Evolutionary conservation across 768 basidiomycete species (phyloP).

Genomic region (Lactifluus hygrophoroides): DNA sequence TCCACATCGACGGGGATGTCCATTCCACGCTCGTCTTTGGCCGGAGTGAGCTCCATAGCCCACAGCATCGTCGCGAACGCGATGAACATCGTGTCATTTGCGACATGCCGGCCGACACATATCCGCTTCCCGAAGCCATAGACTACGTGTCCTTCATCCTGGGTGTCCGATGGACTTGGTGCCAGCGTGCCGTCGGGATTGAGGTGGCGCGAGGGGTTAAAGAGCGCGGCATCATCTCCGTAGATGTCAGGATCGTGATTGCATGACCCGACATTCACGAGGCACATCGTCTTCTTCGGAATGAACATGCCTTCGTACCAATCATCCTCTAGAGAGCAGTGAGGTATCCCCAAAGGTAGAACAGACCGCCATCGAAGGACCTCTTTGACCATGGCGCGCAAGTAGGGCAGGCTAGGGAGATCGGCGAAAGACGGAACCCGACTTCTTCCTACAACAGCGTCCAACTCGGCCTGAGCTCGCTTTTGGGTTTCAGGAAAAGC

Average conservation of each 20-base stretch:
- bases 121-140: conserved; percentile 29
- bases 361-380: conserved; percentile 19
- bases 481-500: conserved; percentile 19
- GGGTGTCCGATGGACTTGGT: conserved; percentile 22
- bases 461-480: conserved; percentile 22
- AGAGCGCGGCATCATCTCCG: conserved; percentile 22
- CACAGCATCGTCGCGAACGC: conserved; percentile 27
- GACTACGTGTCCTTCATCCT: conserved; percentile 26
- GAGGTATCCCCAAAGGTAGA: conserved; percentile 18
- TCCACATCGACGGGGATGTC: conserved; percentile 14
- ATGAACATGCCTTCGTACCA: conserved; percentile 27
- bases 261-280: conserved; percentile 26
- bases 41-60: conserved; percentile 21
- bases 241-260: conserved; percentile 25
- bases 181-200: conserved; percentile 22
- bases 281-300: conserved; percentile 30
- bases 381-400: conserved; percentile 22
- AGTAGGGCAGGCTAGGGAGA: conserved; percentile 18
- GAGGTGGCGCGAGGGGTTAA: conserved; percentile 25
- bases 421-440: conserved; percentile 20
- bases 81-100: conserved; percentile 30
- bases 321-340: conserved; percentile 24
- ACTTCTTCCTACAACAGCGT: conserved; percentile 20
- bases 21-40: conserved; percentile 11
- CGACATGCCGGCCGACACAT: conserved; percentile 30